Evolutionary conservation across 1,284 basidiomycete species (phyloP).

Genomic region (Austroboletus niveus): DNA sequence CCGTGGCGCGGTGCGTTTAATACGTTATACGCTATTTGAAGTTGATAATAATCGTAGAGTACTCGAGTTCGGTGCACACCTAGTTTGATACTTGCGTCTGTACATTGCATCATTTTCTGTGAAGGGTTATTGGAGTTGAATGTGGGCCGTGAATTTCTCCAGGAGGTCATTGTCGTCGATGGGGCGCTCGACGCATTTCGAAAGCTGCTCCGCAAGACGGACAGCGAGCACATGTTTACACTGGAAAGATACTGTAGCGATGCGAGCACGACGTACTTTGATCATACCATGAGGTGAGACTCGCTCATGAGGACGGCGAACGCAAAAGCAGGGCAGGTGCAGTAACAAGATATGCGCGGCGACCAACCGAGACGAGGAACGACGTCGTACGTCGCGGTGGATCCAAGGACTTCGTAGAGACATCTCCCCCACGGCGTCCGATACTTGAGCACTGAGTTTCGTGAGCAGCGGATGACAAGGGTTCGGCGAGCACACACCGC

Average conservation of each 20-base stretch:
- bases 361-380: conserved; percentile 49
- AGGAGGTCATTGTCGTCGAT: conserved; percentile 48
- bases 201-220: conserved; percentile 52
- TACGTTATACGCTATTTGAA: conserved; percentile 30
- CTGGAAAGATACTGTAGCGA: conserved; percentile 34
- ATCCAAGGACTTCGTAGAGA: conserved; percentile 66
- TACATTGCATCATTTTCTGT: conserved; percentile 3
- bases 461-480: neutral
- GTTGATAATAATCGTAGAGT: conserved; percentile 24
- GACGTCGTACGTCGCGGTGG: conserved; percentile 60
- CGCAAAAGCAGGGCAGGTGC: conserved; percentile 72
- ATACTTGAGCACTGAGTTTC: conserved; percentile 57
- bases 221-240: conserved; percentile 78
- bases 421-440: conserved; percentile 52
- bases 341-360: conserved; percentile 47
- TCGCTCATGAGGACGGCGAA: conserved; percentile 58
- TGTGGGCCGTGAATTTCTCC: conserved; percentile 28
- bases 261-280: neutral
- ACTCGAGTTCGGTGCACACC: conserved; percentile 2
- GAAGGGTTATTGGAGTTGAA: conserved; percentile 6
- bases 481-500: conserved; percentile 41
- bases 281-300: conserved; percentile 61
- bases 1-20: conserved; percentile 8
- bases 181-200: conserved; percentile 48
- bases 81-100: conserved; percentile 15